Evolutionary conservation across 225 moss, liverwort and hornwort genomes (phyloP).

Genomic region (Marchantia paleacea): DNA sequence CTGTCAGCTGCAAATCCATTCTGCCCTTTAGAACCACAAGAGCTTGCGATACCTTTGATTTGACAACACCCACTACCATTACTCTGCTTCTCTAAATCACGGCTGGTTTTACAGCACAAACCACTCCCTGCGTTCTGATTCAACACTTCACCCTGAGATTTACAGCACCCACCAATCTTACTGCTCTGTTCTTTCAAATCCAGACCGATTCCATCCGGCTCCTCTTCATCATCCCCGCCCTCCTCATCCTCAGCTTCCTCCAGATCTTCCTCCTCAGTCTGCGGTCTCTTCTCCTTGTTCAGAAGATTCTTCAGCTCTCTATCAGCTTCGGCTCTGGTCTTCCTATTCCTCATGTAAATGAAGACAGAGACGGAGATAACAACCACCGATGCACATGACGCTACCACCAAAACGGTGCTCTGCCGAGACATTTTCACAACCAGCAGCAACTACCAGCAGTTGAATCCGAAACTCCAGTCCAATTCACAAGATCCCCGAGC

Average conservation of each 20-base stretch:
- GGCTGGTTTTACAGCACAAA: conserved; percentile 5
- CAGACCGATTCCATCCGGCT: conserved; percentile 18
- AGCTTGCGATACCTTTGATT: neutral
- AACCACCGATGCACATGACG: conserved; percentile 34
- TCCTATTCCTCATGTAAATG: conserved; percentile 26
- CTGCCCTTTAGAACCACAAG: neutral
- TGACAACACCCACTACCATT: conserved; percentile 11
- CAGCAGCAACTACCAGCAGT: too few relatives aligned
- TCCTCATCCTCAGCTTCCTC: conserved; percentile 44
- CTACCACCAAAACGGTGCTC: conserved; percentile 29
- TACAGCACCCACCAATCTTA: neutral
- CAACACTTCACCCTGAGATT: neutral
- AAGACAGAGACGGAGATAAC: conserved; percentile 31
- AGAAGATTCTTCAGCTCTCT: conserved; percentile 31
- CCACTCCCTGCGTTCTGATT: neutral
- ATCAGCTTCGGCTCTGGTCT: conserved; percentile 13
- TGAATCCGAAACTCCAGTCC: too few relatives aligned
- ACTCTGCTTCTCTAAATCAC: neutral
- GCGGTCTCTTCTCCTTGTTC: conserved; percentile 21
- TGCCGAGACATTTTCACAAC: conserved; percentile 20
- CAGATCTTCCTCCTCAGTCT: conserved; percentile 41
- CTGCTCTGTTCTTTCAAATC: neutral
- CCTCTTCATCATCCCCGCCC: conserved; percentile 21
- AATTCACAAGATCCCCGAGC: too few relatives aligned
- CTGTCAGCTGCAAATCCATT: neutral